phyloP scores from a whole-genome alignment of 2,329 filamentous ascomycete genomes.

The Cercospora beticola region DNA sequence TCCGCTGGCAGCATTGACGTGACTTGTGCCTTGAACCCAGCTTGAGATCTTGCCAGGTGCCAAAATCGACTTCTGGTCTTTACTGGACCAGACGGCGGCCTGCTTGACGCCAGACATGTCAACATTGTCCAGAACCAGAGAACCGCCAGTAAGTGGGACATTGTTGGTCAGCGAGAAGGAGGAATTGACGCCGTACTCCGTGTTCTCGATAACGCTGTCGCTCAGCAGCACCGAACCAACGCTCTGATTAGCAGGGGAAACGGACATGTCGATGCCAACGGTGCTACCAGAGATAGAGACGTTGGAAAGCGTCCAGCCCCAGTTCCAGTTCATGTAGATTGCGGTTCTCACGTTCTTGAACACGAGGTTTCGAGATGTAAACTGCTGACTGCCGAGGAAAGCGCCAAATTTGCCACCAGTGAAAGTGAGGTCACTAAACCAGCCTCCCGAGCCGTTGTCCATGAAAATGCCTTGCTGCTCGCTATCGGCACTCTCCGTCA shows the following conservation, averaged over 20 bases:
- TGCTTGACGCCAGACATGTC: slow-evolving; percentile 69
- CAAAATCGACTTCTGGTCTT: slow-evolving; percentile 61
- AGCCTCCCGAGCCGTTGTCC: slow-evolving; percentile 41
- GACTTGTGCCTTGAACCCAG: slow-evolving; percentile 79
- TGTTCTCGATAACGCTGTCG: slow-evolving; percentile 77
- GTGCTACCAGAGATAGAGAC: slow-evolving; percentile 49
- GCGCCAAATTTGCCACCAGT: slow-evolving; percentile 61
- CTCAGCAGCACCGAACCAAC: slow-evolving; percentile 83
- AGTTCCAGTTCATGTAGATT: slow-evolving; percentile 57
- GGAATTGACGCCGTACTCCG: slow-evolving; percentile 72
- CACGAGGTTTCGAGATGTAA: slow-evolving; percentile 52
- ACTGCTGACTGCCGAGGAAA: slow-evolving; percentile 65
- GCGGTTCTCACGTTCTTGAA: slow-evolving; percentile 53
- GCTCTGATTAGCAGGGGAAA: slow-evolving; percentile 40
- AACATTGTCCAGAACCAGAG: slow-evolving; percentile 83
- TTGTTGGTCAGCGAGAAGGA: slow-evolving; percentile 65
- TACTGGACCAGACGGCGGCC: slow-evolving; percentile 62
- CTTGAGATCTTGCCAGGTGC: slow-evolving; percentile 67
- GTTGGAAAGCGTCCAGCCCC: slow-evolving; percentile 52
- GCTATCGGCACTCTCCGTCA: slow-evolving; percentile 45
- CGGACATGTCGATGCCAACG: slow-evolving; percentile 46
- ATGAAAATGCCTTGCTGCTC: slow-evolving; percentile 49
- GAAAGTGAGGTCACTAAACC: slow-evolving; percentile 60
- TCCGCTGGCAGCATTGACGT: slow-evolving; percentile 52
- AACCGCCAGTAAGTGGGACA: slow-evolving; percentile 70